Conservation (phyloP, 1,284 basidiomycete genomes). For the Ganoderma leucocontextum region DNA sequence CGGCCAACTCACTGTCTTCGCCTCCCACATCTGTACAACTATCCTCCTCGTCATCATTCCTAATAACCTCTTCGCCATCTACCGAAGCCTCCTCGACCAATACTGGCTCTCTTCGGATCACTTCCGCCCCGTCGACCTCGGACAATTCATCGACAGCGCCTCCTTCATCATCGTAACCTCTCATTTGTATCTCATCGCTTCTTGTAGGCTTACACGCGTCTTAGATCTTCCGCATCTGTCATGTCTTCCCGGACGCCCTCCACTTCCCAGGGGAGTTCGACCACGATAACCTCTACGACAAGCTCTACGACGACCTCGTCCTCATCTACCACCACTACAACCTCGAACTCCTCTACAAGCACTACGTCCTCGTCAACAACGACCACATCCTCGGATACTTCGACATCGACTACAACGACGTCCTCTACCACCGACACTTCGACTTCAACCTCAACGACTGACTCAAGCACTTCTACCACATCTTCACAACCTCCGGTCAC, state of each 20-base stretch:
- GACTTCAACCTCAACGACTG: conserved; percentile 12
- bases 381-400: conserved; percentile 19
- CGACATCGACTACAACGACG: conserved; percentile 13
- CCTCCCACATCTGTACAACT: conserved; percentile 17
- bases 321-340: conserved; percentile 21
- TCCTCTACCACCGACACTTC: conserved; percentile 22
- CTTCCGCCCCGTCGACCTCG: conserved; percentile 7
- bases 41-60: conserved; percentile 6
- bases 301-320: conserved; percentile 18
- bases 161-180: conserved; percentile 17
- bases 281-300: conserved; percentile 20
- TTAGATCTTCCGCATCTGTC: conserved; percentile 7
- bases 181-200: neutral
- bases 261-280: conserved; percentile 20
- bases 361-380: conserved; percentile 22
- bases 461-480: conserved; percentile 9
- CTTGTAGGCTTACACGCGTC: conserved; percentile 1
- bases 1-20: conserved; percentile 7
- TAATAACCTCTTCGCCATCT: conserved; percentile 12
- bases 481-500: neutral
- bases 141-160: conserved; percentile 13
- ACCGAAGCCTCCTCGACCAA: conserved; percentile 15
- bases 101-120: neutral
- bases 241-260: conserved; percentile 25
- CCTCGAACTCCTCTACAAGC: conserved; percentile 25